Evolutionary conservation across 2,329 filamentous ascomycete species (phyloP).

Genomic region (Fusarium sp.): DNA sequence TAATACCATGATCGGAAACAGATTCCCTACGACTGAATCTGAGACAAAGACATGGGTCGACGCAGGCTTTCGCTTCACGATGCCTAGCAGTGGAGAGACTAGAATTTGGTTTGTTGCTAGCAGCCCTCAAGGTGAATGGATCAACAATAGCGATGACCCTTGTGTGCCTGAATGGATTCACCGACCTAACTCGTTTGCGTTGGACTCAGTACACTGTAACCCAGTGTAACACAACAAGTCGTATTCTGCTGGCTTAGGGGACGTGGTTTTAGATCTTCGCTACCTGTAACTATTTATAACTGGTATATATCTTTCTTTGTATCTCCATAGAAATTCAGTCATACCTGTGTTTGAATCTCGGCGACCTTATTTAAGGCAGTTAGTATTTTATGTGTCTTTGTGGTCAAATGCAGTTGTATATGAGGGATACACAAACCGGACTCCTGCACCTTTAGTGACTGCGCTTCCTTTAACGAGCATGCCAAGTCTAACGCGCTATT

Average conservation of each 20-base stretch:
- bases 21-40: neutral
- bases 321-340: neutral
- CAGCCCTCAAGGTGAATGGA: conserved; percentile 12
- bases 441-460: too few species aligned
- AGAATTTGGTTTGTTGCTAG: conserved; percentile 20
- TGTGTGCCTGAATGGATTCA: neutral
- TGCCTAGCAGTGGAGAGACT: neutral
- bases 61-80: neutral
- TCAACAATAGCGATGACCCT: neutral
- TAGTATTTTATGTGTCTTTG: too few species aligned
- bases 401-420: too few species aligned
- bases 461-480: too few species aligned
- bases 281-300: neutral
- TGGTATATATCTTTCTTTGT: neutral
- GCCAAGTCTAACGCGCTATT: too few species aligned
- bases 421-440: too few species aligned
- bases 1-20: neutral
- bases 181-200: neutral
- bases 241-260: rapidly evolving
- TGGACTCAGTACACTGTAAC: neutral
- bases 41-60: neutral
- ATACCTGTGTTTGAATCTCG: too few species aligned
- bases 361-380: too few species aligned
- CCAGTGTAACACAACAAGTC: neutral
- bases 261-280: neutral